Conservation (phyloP, 148 eudicot species). For the Cornus controversa region DNA sequence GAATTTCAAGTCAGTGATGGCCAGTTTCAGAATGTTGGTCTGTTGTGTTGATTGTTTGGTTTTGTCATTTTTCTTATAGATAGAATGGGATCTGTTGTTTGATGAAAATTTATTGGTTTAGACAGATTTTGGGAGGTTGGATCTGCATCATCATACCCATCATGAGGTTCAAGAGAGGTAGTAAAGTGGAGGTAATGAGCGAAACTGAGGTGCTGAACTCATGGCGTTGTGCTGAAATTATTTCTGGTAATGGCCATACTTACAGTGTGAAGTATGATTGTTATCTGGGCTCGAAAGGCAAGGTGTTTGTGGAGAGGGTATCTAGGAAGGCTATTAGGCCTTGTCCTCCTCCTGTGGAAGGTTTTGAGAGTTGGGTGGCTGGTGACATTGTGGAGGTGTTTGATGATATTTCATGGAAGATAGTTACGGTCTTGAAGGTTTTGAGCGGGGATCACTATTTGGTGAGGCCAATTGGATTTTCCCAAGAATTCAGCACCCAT, state of each 20-base stretch:
- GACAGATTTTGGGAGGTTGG: no score
- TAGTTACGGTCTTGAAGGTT: conserved; percentile 39
- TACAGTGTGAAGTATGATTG: conserved; percentile 52
- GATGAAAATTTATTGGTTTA: background rate
- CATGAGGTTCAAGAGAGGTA: conserved; percentile 41
- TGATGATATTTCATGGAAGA: conserved; percentile 53
- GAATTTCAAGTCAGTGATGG: background rate
- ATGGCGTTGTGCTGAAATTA: conserved; percentile 53
- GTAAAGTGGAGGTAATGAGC: conserved; percentile 49
- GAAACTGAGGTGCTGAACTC: conserved; percentile 35
- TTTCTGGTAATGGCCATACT: conserved; percentile 39
- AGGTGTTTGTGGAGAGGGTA: conserved; percentile 40
- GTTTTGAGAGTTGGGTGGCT: conserved; percentile 24
- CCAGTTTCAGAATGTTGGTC: background rate
- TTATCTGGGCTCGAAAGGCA: conserved; percentile 16
- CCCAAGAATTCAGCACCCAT: conserved; percentile 37
- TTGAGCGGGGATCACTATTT: conserved; percentile 30
- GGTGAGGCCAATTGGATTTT: conserved; percentile 42
- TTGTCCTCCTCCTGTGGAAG: conserved; percentile 36
- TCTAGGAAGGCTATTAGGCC: conserved; percentile 47
- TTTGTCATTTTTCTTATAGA: background rate
- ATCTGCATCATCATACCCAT: background rate
- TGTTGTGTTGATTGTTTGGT: background rate
- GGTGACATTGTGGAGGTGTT: conserved; percentile 70
- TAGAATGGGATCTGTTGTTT: background rate